Base-by-base conservation (phyloP, 1,284 basidiomycete genomes). In the Ceratobasidium sp. region DNA sequence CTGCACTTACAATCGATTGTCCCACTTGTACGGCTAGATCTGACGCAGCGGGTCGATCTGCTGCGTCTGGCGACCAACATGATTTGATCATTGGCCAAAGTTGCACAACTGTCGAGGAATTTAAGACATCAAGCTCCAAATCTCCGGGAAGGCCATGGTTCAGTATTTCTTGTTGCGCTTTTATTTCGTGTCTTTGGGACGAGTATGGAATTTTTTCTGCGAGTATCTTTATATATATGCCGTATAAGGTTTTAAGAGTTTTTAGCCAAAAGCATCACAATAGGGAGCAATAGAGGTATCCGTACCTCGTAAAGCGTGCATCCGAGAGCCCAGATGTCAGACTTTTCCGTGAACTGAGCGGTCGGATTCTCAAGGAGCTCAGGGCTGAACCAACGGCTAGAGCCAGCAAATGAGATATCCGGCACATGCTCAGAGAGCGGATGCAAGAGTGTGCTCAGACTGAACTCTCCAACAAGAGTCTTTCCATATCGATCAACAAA, bases 241-340 rank as follows among this genome's bases (percentile, higher is more conserved):
- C n/a, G n/a, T n/a, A n/a, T n/a, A n/a, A n/a, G n/a, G n/a, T n/a
- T n/a, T n/a, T n/a, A n/a, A n/a, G n/a, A n/a, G n/a, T 36, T 28
- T 3, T 16, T 5, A 1, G 26, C 9, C 5, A 32, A 16, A 30
- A 18, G 5, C 5, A 6, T 30, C 12, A 18, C 18, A 6, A 8
- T 55, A 16, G 14, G 5, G n/a, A 14, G 30, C 26, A n/a, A 1
- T 39, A 45, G 41, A 21, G 36, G 6, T 39, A 39, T 14, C 14
- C 59, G 39, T 30, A 71, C 67, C 55, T 71, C 67, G 32, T 46
- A 59, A n/a, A 71, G 5, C 1, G 67, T 71, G 21, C 57, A 71
- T 18, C 55, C 67, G 2, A 71, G n/a, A 2, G 67, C 67, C 67
- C 67, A 71, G 26, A 71, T 28, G 36, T 71, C 67, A 8, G 67